Evolutionary conservation across 805 yeast species (phyloP).

Genomic region (Yarrowia deformans): DNA sequence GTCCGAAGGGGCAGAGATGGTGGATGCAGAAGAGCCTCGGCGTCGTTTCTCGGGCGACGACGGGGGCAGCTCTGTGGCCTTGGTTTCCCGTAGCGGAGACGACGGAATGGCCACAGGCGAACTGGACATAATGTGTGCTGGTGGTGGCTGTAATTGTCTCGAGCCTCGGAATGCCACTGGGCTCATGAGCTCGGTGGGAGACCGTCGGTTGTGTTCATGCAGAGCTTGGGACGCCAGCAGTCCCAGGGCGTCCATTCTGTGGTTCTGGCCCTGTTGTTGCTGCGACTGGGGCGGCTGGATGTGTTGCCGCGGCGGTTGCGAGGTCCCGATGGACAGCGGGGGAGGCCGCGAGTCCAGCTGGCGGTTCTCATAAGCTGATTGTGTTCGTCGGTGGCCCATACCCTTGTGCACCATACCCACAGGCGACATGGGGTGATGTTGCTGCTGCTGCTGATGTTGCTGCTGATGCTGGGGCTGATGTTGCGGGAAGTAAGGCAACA

Average conservation of each 20-base stretch:
- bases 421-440: constrained; percentile 29
- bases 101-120: constrained; percentile 22
- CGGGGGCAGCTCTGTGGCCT: constrained; percentile 26
- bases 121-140: constrained; percentile 25
- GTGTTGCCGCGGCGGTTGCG: constrained; percentile 39
- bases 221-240: constrained; percentile 61
- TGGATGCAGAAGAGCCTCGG: constrained; percentile 51
- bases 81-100: constrained; percentile 11
- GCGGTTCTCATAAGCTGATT: constrained; percentile 37
- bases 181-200: constrained; percentile 44
- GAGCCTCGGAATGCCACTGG: constrained; percentile 43
- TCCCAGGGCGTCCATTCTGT: constrained; percentile 60
- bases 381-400: constrained; percentile 31
- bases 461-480: constrained; percentile 34
- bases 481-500: constrained; percentile 32
- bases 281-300: constrained; percentile 39
- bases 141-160: constrained; percentile 27
- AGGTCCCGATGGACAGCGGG: constrained; percentile 17
- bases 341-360: constrained; percentile 39
- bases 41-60: constrained; percentile 46
- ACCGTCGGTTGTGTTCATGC: constrained; percentile 50
- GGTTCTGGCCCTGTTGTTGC: constrained; percentile 40
- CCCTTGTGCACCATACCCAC: constrained; percentile 37
- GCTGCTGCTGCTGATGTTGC: constrained; percentile 34
- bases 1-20: constrained; percentile 49